These are phyloP conservation scores for Epithele typhae DNA, from an alignment of 768 basidiomycete species.

Conservation along the genomic window DNA sequence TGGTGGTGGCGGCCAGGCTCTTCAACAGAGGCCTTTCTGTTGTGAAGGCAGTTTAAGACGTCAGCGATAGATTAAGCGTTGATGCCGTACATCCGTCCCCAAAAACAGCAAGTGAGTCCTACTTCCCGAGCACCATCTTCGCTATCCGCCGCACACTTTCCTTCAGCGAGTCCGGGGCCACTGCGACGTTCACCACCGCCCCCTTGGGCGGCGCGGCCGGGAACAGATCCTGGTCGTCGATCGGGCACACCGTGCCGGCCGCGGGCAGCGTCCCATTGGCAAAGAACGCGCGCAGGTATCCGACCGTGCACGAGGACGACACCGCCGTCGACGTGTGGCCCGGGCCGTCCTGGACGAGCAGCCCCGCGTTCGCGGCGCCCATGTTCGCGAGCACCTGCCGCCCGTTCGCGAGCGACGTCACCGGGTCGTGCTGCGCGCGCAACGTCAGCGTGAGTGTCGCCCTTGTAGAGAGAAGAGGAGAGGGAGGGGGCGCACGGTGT, in stretches of 20 bases:
- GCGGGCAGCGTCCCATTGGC: constrained; percentile 25
- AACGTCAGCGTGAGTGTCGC: not conserved
- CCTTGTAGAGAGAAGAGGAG: not conserved
- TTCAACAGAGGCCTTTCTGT: no score
- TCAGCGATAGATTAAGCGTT: no score
- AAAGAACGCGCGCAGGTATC: constrained; percentile 21
- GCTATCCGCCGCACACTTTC: no score
- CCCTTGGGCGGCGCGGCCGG: not conserved
- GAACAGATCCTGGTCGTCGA: constrained; percentile 13
- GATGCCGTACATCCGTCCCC: no score
- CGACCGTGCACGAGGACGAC: constrained; percentile 24
- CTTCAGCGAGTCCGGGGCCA: no score
- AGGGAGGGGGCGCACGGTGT: constrained; percentile 13
- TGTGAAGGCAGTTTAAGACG: no score
- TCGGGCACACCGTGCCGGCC: constrained; percentile 20
- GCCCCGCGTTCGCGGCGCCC: constrained; percentile 18
- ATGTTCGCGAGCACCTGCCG: constrained; percentile 19
- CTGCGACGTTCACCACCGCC: no score
- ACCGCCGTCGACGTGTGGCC: constrained; percentile 21
- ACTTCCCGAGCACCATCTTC: no score
- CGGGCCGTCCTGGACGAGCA: constrained; percentile 26
- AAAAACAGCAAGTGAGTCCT: no score
- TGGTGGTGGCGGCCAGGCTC: no score
- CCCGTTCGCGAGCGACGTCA: constrained; percentile 27
- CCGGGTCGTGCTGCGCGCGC: constrained; percentile 23